Evolutionary conservation across 2,329 filamentous ascomycete species (phyloP), one percentile per base, ranked within the genome.

Genomic region (Penicillium corylophilum): DNA sequence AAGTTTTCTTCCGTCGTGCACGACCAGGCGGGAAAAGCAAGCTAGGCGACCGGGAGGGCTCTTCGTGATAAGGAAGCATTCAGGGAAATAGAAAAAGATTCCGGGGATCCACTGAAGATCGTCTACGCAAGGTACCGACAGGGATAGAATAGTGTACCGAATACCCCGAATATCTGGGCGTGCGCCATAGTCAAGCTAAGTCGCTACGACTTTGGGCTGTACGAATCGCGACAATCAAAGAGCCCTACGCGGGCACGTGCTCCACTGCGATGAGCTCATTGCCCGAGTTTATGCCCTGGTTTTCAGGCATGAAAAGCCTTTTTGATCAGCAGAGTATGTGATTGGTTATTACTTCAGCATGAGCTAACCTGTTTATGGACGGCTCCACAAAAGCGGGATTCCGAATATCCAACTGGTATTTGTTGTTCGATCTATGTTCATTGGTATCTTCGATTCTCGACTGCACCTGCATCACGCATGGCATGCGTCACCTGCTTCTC

Each of bases 171-270:
- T 24, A 49, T 49, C 24, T 20, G 33, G 31, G 13, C 26, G n/a
- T 23, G 29, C 28, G 31, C 49, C 46, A 42, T 46, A 31, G 15
- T 46, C 16, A 16, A 4, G 13, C 15, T 5, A 12, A 26, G 29
- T 46, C 7, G 12, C 20, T n/a, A 31, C 18, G 38, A 52, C 35
- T 20, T 38, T 18, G 20, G 15, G 16, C 18, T 7, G 35, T 42
- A 39, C 43, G 9, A 36, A 41, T 48, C 7, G 50, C 40, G 10
- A 48, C 46, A 51, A 44, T 50, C 50, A 53, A 22, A 39, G 47
- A 51, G 47, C 50, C 48, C 47, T 43, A 43, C 39, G 41, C 41
- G 49, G 8, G 61, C 61, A 63, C 61, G 61, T 63, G 61, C 59
- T 28, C 29, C 15, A 23, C 6, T 15, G 40, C 29, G 49, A 61